Evolutionary conservation across 2,329 filamentous ascomycete genomes (phyloP), one percentile per base, ranked within the genome.

Genomic region (Dothistroma septosporum): DNA sequence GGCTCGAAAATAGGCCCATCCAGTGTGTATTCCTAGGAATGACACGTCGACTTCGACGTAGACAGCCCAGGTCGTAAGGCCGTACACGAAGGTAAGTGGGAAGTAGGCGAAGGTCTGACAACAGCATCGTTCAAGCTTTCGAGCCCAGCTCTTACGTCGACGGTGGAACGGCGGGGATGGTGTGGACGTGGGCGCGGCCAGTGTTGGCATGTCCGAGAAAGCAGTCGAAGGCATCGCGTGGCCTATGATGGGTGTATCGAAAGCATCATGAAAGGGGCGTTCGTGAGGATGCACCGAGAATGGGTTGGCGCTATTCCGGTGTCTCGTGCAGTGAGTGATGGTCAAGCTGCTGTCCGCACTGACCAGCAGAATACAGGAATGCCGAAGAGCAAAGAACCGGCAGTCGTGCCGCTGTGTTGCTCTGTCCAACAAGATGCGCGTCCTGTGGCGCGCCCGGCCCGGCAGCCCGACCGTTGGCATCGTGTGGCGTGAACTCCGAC

Each of bases 61-160:
- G n/a, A 89, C 85, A 2, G 91, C 92, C 94, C 94, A 99, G 11
- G 89, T 89, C n/a, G 91, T 93, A 67, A 97, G 76, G 58, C 64
- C 61, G 54, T 68, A 67, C 19, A 69, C 58, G 64, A 70, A 62
- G 59, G 71, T 31, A 56, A 68, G 57, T 32, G 68, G 58, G 48
- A 68, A 63, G 64, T 66, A 61, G 59, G 68, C 59, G 56, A 69
- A 65, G 50, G 69, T 84, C 48, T 82, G 79, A 78, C 92, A 97
- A 81, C 92, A 97, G 72, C 85, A 87, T 54, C 92, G 88, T 81
- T 97, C 92, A 70, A 90, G 81, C 74, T 83, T 85, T 65, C 89
- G 83, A 53, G 85, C 87, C 80, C 85, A 89, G 53, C 74, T 73
- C 64, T 71, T 72, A 22, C 71, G 68, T 21, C 73, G 67, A 48